Conservation (phyloP, 73 alveolate species). For the Paramecium tetraurelia region DNA sequence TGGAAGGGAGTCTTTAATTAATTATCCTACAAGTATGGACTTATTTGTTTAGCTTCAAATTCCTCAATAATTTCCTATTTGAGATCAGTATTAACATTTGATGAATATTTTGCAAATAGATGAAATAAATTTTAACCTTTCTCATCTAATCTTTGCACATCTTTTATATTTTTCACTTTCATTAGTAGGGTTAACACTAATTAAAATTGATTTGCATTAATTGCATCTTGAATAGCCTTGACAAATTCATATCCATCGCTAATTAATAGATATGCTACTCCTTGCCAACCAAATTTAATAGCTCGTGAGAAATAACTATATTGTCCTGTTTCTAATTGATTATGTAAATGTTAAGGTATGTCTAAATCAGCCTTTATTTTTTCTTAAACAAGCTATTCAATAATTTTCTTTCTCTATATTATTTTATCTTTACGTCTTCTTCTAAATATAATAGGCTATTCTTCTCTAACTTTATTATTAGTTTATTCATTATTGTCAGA, state of each 20-base stretch:
- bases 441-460: neutral
- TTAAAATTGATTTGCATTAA: constrained; percentile 73
- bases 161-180: constrained; percentile 62
- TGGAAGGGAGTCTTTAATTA: neutral
- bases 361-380: neutral
- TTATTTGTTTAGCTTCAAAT: neutral
- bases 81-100: neutral
- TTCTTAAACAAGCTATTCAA: neutral
- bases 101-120: neutral
- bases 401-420: neutral
- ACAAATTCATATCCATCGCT: constrained; percentile 66
- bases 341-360: neutral
- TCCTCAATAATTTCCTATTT: neutral
- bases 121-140: constrained; percentile 73
- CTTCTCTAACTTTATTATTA: neutral
- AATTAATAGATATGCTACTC: constrained; percentile 75
- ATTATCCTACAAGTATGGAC: neutral
- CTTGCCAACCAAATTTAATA: constrained; percentile 66
- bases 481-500: neutral
- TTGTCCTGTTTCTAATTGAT: neutral
- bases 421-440: neutral
- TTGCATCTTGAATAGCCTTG: constrained; percentile 76
- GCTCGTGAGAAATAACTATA: constrained; percentile 63
- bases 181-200: constrained; percentile 66
- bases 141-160: constrained; percentile 47